phyloP scores from a whole-genome alignment of 2,329 filamentous ascomycete species.

The Chaetomium olivaceum region DNA sequence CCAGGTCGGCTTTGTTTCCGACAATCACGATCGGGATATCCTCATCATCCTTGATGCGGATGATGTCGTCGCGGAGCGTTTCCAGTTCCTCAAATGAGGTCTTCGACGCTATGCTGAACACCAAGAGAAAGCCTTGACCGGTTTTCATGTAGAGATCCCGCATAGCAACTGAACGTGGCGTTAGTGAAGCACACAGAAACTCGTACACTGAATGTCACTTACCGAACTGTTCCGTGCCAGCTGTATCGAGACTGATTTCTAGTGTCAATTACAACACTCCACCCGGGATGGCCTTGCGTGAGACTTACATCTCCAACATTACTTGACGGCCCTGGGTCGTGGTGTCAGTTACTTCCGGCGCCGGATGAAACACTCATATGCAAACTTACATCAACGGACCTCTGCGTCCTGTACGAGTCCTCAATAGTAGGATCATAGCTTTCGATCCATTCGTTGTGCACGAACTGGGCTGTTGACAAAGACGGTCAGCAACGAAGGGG shows the following conservation, averaged over 20 bases:
- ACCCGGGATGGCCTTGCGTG: constrained; percentile 30
- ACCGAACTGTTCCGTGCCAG: constrained; percentile 93
- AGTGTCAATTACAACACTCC: constrained; percentile 32
- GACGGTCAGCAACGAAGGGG: constrained; percentile 22
- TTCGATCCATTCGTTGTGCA: constrained; percentile 93
- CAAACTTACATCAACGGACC: constrained; percentile 78
- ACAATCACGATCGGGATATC: constrained; percentile 86
- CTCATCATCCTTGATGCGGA: constrained; percentile 86
- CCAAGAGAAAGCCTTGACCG: constrained; percentile 85
- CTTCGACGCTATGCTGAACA: constrained; percentile 86
- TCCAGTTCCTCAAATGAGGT: constrained; percentile 81
- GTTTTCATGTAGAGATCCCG: constrained; percentile 91
- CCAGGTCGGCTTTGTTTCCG: constrained; percentile 87
- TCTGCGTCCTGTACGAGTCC: constrained; percentile 73
- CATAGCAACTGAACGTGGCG: constrained; percentile 55
- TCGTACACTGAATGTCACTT: constrained; percentile 38
- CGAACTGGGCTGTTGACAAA: constrained; percentile 72
- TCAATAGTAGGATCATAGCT: constrained; percentile 80
- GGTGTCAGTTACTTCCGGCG: constrained; percentile 36
- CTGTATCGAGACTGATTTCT: constrained; percentile 74
- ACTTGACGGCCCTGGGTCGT: constrained; percentile 74
- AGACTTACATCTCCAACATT: constrained; percentile 78
- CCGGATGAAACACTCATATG: not conserved
- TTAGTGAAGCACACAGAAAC: constrained; percentile 29
- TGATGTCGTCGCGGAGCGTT: constrained; percentile 83